Conservation (phyloP, 192 early-diverging fungal species). For the Backusella tuberculispora region DNA sequence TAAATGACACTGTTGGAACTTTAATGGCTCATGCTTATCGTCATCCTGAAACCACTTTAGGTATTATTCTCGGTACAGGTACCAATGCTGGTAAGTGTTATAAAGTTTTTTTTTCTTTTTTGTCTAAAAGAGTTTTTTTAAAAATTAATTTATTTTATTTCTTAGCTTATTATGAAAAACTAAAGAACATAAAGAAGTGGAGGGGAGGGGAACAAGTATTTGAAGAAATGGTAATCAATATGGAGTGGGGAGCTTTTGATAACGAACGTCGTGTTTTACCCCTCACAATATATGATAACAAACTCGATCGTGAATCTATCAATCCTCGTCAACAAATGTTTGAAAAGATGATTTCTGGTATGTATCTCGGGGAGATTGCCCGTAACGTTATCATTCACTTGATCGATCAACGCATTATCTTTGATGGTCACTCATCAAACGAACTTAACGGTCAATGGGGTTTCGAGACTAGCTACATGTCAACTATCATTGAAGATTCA, state of each 20-base stretch:
- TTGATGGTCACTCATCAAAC: constrained; percentile 62
- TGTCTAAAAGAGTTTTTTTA: background rate
- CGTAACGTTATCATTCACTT: constrained; percentile 80
- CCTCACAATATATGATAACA: constrained; percentile 81
- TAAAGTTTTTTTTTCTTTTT: background rate
- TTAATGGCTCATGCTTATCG: constrained; percentile 84
- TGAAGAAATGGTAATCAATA: constrained; percentile 88
- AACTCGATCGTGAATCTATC: constrained; percentile 79
- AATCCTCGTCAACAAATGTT: constrained; percentile 86
- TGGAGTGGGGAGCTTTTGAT: constrained; percentile 95
- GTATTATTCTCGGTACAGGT: constrained; percentile 94
- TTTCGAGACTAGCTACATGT: constrained; percentile 81
- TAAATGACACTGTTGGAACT: constrained; percentile 97
- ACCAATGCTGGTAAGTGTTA: constrained; percentile 62
- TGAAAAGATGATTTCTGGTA: constrained; percentile 94
- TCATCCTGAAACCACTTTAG: constrained; percentile 78
- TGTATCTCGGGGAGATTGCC: constrained; percentile 91
- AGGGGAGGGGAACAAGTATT: constrained; percentile 26
- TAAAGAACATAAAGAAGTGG: constrained; percentile 49
- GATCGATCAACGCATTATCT: constrained; percentile 76
- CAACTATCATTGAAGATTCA: constrained; percentile 69
- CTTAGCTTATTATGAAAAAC: constrained; percentile 65
- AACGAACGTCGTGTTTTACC: constrained; percentile 79
- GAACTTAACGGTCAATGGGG: constrained; percentile 71
- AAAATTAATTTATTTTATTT: background rate